A percentile compares a stretch with the other conserved stretches of the same genome.
These are phyloP conservation scores for Petunia hybrid DNA, from an alignment of 305 asterid species.

Conservation along the genomic window DNA sequence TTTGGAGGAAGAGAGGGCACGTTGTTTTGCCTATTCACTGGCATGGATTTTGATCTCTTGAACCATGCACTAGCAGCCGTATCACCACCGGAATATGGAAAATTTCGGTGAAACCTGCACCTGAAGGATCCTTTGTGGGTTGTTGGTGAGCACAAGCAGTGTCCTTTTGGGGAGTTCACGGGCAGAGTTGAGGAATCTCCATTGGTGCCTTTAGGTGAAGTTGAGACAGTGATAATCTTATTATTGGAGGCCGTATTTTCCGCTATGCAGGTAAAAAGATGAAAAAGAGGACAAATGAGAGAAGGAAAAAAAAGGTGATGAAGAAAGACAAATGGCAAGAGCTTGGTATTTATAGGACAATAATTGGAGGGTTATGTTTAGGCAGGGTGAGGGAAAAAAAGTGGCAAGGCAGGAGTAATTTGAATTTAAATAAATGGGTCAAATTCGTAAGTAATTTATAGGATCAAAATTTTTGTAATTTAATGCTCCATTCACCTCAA, in stretches of 20 bases:
- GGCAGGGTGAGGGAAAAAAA: no score
- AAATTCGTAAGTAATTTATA: no score
- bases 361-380: no score
- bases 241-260: constrained; percentile 28
- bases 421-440: no score
- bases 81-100: not conserved
- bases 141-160: constrained; percentile 49
- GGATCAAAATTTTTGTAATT: no score
- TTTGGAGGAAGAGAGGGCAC: constrained; percentile 31
- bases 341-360: no score
- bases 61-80: constrained; percentile 28
- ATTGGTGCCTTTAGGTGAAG: constrained; percentile 23
- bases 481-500: no score
- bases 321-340: no score
- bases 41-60: constrained; percentile 48
- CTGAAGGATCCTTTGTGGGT: constrained; percentile 49
- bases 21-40: not conserved
- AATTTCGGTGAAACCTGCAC: constrained; percentile 43
- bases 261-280: not conserved
- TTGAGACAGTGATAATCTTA: not conserved
- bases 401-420: no score
- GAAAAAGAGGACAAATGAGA: no score
- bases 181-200: not conserved
- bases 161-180: constrained; percentile 41
- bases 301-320: no score